Base-by-base conservation (phyloP, 129 eudicot species). In the Helichrysum umbraculigerum region DNA sequence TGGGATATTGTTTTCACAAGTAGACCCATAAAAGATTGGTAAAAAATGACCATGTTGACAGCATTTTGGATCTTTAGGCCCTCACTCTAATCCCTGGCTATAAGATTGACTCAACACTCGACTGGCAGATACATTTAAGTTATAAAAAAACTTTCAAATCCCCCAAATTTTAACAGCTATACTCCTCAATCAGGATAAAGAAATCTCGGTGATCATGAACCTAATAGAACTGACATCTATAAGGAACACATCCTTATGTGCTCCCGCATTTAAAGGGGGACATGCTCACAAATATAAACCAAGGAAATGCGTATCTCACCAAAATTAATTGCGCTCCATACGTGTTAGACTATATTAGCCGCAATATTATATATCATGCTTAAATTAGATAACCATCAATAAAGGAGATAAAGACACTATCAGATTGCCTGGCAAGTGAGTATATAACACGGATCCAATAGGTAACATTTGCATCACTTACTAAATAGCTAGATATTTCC, bases 401-500 rank as follows among this genome's bases (percentile, higher is more conserved):
- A n/a, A n/a, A n/a, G n/a, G n/a, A n/a, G n/a, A n/a, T n/a, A n/a
- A n/a, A n/a, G n/a, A n/a, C n/a, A n/a, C n/a, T n/a, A n/a, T n/a
- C n/a, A n/a, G n/a, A n/a, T n/a, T n/a, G n/a, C n/a, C n/a, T n/a
- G n/a, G n/a, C n/a, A n/a, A n/a, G n/a, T n/a, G n/a, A n/a, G n/a
- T n/a, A n/a, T n/a, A n/a, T n/a, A n/a, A n/a, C n/a, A n/a, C n/a
- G n/a, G n/a, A n/a, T n/a, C n/a, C n/a, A n/a, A n/a, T n/a, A n/a
- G 74, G 41, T 30, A 66, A 52, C 59, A 51, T 10, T 32, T 29
- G 11, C 66, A 54, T 67, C 37, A 30, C 79, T 75, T 47, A 76
- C 35, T 66, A 76, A 14, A 52, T 66, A 56, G 35, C 74, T 52
- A 66, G 42, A 76, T 54, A n/a, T n/a, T n/a, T n/a, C n/a, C n/a